Percentiles rank a stretch among this genome's conserved stretches.
phyloP scores from a whole-genome alignment of 2,329 filamentous ascomycete genomes.

The Dendryphion nanum region DNA sequence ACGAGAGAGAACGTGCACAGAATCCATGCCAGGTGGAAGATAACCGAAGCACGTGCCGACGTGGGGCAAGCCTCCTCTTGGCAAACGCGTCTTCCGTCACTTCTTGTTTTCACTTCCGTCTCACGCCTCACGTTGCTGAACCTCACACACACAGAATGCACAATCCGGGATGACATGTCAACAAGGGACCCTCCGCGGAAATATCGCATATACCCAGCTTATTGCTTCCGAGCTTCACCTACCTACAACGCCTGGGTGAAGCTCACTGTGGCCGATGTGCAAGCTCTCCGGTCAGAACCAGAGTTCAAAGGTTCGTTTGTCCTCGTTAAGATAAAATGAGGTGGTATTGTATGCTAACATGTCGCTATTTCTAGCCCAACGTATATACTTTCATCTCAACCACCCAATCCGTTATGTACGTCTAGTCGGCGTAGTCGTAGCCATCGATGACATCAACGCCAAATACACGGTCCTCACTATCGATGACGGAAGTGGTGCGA shows the following conservation, averaged over 20 bases:
- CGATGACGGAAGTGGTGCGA: constrained; percentile 61
- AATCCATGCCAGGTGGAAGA: neutral
- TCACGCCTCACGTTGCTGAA: no score
- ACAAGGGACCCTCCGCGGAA: constrained; percentile 11
- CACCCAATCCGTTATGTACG: constrained; percentile 51
- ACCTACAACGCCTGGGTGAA: constrained; percentile 65
- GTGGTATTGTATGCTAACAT: neutral
- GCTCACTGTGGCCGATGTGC: constrained; percentile 56
- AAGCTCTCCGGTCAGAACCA: constrained; percentile 47
- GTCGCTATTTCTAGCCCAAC: constrained; percentile 47
- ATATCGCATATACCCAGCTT: constrained; percentile 54
- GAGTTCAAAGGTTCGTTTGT: constrained; percentile 50
- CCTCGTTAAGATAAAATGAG: neutral
- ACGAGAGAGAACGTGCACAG: neutral
- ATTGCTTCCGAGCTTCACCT: constrained; percentile 59
- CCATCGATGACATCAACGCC: constrained; percentile 41
- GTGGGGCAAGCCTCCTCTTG: no score
- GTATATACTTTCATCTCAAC: constrained; percentile 56
- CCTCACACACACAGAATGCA: no score
- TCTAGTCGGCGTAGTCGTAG: constrained; percentile 46
- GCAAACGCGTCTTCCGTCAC: no score
- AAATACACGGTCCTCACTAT: constrained; percentile 52
- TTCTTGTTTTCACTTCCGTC: no score
- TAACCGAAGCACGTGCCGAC: no score
- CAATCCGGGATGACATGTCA: constrained; percentile 40